Evolutionary conservation across 2,329 filamentous ascomycete genomes (phyloP), one percentile per base, ranked within the genome.

Genomic region (Boeremia lycopersici): DNA sequence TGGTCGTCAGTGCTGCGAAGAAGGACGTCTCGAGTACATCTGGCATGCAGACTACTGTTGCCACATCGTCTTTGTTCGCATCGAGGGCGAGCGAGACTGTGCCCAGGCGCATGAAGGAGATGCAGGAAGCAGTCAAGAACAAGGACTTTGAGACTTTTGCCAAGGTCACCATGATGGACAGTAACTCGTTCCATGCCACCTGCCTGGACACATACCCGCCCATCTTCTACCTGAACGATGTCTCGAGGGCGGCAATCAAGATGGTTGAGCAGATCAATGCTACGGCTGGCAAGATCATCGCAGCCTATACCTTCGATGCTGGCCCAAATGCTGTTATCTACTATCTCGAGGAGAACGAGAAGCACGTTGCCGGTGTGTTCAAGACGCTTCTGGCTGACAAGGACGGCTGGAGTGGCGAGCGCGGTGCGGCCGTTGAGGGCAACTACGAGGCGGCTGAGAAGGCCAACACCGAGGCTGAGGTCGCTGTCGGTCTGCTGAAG

Each of bases 171-270:
- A 99, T 97, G 93, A 89, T 88, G 75, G 95, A 99, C 74, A 96
- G 90, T 72, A 99, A 99, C 80, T 91, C 87, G 56, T 99, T 99
- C 86, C 95, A 99, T 76, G 91, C 95, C 33, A 91, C 89, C 53
- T 98, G 95, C 75, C 81, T 96, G 66, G 95, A 99, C 74, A 98
- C 95, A 1, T 92, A 91, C 78, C 95, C 96, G 39, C 95, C 96
- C 15, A 99, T 99, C 73, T 97, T 96, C 78, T 99, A 99, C 82
- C 88, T 99, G 83, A 99, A 97, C 78, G 95, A 99, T 73, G 88
- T 93, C 13, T 93, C 89, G 17, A 83, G 89, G 33, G 91, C 93
- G 1, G 92, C 93, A 6, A 91, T 99, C 56, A 84, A 91, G 47
- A 87, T 91, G 13, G 93, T 97, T 28, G 92, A 99, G 79, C 84